These are phyloP conservation scores for Articulospora tetracladia DNA, from an alignment of 495 filamentous ascomycete genomes.

Conservation along the genomic window DNA sequence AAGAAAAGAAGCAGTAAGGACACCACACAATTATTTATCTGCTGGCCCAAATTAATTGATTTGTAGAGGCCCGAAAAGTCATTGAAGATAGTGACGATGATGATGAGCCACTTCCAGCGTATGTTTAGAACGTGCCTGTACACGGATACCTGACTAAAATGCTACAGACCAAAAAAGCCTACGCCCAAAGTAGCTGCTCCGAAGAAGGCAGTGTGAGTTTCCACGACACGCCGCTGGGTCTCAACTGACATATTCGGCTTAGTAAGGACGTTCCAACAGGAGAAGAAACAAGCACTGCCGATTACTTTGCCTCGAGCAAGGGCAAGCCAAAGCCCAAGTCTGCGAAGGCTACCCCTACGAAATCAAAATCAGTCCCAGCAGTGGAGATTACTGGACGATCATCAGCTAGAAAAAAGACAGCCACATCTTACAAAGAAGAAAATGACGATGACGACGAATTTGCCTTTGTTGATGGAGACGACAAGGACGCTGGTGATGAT, in stretches of 20 bases:
- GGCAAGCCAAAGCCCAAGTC: constrained; percentile 32
- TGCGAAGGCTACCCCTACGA: constrained; percentile 26
- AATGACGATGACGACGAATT: constrained; percentile 39
- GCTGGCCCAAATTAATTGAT: background rate
- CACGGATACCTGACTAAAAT: background rate
- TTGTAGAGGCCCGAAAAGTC: constrained; percentile 61
- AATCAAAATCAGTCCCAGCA: constrained; percentile 22
- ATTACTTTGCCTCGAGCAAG: constrained; percentile 58
- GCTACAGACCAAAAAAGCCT: constrained; percentile 21
- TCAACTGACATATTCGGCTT: constrained; percentile 6
- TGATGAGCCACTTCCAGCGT: constrained; percentile 41
- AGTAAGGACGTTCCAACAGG: constrained; percentile 43
- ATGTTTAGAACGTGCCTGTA: background rate
- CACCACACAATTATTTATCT: background rate
- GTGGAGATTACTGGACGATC: constrained; percentile 26
- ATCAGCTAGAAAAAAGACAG: constrained; percentile 28
- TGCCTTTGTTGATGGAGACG: constrained; percentile 54
- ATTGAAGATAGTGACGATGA: constrained; percentile 78
- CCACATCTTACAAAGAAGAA: constrained; percentile 31
- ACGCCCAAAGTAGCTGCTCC: constrained; percentile 42
- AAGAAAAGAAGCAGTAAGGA: constrained; percentile 35
- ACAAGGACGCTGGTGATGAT: constrained; percentile 65
- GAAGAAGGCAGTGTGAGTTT: constrained; percentile 33
- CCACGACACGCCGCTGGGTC: too few relatives aligned
- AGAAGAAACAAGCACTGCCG: constrained; percentile 52